phyloP scores from a whole-genome alignment of 345 rosid genomes.

The Rhodamnia argentea region DNA sequence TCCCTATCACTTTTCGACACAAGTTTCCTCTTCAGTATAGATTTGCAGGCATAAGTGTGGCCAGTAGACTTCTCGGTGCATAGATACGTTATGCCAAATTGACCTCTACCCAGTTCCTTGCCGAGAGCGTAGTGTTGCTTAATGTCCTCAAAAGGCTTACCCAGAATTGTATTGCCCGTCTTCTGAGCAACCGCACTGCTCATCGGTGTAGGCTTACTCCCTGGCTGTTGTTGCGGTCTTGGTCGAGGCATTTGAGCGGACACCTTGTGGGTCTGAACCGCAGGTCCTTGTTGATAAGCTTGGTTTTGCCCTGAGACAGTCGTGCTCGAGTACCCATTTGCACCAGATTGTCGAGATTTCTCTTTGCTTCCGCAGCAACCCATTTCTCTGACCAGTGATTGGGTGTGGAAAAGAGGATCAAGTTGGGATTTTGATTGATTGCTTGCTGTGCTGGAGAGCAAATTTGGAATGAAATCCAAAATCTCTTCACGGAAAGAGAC shows the following conservation, averaged over 20 bases:
- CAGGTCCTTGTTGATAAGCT: constrained; percentile 5
- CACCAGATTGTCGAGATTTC: constrained; percentile 14
- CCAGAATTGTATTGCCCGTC: constrained; percentile 34
- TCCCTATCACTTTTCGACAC: constrained; percentile 47
- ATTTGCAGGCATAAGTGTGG: constrained; percentile 61
- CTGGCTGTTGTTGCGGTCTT: neutral
- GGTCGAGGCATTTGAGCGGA: neutral
- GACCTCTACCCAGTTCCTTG: constrained; percentile 77
- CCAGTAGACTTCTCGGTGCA: constrained; percentile 76
- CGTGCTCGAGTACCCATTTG: constrained; percentile 15
- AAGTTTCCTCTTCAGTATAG: constrained; percentile 69
- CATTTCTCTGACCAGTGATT: constrained; percentile 20
- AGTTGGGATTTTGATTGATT: neutral
- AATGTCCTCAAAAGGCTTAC: constrained; percentile 61
- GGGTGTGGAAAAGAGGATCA: neutral
- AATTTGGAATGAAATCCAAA: neutral
- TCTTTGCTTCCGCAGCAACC: constrained; percentile 52
- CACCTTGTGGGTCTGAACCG: constrained; percentile 17
- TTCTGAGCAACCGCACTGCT: neutral
- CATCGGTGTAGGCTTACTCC: neutral
- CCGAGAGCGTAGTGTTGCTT: constrained; percentile 42
- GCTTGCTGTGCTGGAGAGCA: neutral
- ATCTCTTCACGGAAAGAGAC: neutral
- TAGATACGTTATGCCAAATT: constrained; percentile 63
- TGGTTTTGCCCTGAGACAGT: constrained; percentile 10